phyloP scores from a whole-genome alignment of 2,329 filamentous ascomycete genomes.

The Microdochium bolleyi region DNA sequence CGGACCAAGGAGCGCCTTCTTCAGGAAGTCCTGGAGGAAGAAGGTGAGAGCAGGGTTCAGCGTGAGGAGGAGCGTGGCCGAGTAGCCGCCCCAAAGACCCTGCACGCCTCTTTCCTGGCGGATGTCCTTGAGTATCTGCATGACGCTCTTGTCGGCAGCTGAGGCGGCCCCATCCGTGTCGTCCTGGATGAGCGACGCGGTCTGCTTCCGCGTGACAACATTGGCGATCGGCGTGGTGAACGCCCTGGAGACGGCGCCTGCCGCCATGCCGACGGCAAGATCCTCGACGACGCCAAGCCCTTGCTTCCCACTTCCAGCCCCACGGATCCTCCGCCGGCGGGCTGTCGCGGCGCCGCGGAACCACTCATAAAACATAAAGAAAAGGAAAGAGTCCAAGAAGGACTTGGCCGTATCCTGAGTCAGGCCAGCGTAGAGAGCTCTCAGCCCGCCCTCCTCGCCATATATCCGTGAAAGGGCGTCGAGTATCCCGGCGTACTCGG shows the following conservation, averaged over 20 bases:
- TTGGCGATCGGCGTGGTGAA: constrained; percentile 77
- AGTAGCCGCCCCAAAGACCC: constrained; percentile 86
- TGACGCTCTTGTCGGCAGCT: constrained; percentile 29
- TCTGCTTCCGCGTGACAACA: constrained; percentile 76
- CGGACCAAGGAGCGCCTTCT: constrained; percentile 47
- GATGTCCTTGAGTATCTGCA: constrained; percentile 57
- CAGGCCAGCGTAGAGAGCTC: constrained; percentile 63
- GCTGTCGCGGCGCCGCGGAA: constrained; percentile 21
- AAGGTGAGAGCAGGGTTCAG: constrained; percentile 85
- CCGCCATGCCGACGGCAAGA: constrained; percentile 63
- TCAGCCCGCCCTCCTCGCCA: constrained; percentile 58
- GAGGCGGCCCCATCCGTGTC: constrained; percentile 8
- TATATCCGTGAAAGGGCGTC: constrained; percentile 69
- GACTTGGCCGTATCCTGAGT: constrained; percentile 58
- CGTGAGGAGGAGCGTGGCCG: constrained; percentile 69
- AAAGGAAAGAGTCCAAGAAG: constrained; percentile 70
- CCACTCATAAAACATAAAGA: constrained; percentile 73
- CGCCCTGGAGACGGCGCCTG: constrained; percentile 66
- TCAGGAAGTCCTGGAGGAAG: constrained; percentile 68
- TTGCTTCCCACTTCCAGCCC: constrained; percentile 1
- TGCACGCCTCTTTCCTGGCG: constrained; percentile 58
- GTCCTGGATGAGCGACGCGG: constrained; percentile 34
- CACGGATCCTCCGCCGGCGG: constrained; percentile 6
- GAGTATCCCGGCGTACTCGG: constrained; percentile 54
- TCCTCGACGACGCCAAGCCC: constrained; percentile 60